Evolutionary conservation across 768 basidiomycete species (phyloP).

Genomic region (Lactarius vividus): DNA sequence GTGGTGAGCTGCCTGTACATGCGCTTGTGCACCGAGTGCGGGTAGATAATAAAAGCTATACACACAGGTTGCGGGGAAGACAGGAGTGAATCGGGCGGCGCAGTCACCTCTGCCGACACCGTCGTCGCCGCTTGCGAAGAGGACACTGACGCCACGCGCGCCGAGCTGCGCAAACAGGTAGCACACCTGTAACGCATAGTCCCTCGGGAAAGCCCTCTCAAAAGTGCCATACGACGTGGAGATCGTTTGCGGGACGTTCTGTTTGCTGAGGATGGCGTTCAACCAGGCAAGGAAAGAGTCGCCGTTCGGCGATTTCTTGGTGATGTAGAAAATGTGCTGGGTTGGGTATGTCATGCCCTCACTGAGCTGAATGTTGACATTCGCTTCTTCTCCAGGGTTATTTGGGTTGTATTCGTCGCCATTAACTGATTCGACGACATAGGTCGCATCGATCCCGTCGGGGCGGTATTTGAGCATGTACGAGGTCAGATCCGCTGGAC

Average conservation of each 20-base stretch:
- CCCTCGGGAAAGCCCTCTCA: background rate
- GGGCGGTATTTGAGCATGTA: background rate
- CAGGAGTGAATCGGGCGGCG: background rate
- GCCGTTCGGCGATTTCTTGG: background rate
- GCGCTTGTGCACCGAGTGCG: background rate
- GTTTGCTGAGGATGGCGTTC: background rate
- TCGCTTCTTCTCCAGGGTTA: background rate
- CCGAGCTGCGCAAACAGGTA: background rate
- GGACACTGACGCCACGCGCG: background rate
- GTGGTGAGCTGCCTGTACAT: background rate
- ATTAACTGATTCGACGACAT: background rate
- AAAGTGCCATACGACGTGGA: background rate
- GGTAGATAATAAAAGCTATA: background rate
- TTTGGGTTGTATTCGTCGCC: background rate
- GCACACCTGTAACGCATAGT: background rate
- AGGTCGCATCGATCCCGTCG: background rate
- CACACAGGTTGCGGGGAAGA: background rate
- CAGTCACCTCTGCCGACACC: background rate
- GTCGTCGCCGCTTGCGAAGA: background rate
- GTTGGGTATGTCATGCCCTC: background rate
- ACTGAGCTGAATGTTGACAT: background rate
- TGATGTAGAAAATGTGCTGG: background rate
- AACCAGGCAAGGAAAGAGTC: background rate
- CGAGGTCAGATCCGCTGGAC: background rate
- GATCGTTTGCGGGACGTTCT: background rate